A percentile compares a stretch with the other conserved stretches of the same genome.
Conservation (phyloP, 2,329 filamentous ascomycete species). For the Penicillium sp. region DNA sequence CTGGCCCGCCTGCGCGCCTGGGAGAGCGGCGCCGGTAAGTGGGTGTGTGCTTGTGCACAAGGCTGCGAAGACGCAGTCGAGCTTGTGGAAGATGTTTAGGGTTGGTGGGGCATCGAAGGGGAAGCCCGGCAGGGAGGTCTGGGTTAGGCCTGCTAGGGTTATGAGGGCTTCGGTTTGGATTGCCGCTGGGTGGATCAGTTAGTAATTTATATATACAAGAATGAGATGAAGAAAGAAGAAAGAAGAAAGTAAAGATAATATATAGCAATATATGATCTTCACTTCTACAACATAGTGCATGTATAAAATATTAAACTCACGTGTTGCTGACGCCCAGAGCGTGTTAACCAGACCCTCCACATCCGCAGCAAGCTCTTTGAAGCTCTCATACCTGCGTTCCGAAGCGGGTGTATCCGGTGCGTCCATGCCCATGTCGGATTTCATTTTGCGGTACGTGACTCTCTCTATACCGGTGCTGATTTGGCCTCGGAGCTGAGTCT, state of each 20-base stretch:
- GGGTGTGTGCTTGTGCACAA: constrained; percentile 61
- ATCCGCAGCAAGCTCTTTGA: constrained; percentile 64
- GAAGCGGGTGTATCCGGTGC: constrained; percentile 23
- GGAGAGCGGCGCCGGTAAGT: constrained; percentile 55
- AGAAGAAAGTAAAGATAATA: not conserved
- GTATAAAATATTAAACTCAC: constrained; percentile 44
- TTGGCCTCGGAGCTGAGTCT: constrained; percentile 33
- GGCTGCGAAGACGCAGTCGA: constrained; percentile 75
- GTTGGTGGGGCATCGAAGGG: constrained; percentile 58
- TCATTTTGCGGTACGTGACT: constrained; percentile 23
- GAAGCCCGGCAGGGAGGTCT: constrained; percentile 64
- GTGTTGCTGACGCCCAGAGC: constrained; percentile 78
- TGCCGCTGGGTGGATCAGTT: constrained; percentile 45
- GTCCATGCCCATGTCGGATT: constrained; percentile 33
- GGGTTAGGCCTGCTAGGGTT: constrained; percentile 63
- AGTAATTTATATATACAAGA: not conserved
- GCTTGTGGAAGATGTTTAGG: constrained; percentile 63
- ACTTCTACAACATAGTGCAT: not conserved
- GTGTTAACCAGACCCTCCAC: constrained; percentile 67
- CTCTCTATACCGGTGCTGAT: constrained; percentile 14
- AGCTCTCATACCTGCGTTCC: constrained; percentile 50
- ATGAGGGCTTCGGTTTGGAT: constrained; percentile 79
- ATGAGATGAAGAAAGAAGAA: not conserved
- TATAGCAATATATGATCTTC: not conserved
- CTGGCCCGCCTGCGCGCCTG: constrained; percentile 58